Evolutionary conservation across 1,284 basidiomycete species (phyloP).

Genomic region (Rhodotorula sp.): DNA sequence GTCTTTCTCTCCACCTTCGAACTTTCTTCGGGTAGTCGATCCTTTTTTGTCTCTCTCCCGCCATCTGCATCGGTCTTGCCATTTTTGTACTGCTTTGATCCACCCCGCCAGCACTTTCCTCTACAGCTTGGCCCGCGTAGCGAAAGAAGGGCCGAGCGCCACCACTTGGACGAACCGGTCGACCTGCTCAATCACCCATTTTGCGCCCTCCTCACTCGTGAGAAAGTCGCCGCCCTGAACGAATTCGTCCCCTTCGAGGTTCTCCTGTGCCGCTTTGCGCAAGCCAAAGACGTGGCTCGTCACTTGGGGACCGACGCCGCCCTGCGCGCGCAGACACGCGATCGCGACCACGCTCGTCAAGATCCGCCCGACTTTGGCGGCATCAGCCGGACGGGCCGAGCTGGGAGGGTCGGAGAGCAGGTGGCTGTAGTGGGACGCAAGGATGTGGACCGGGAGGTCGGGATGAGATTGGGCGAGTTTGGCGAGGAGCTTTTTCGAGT

Average conservation of each 20-base stretch:
- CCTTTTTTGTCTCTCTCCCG: conserved; percentile 10
- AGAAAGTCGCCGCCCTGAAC: conserved; percentile 68
- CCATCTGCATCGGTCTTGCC: neutral
- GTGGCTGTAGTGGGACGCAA: conserved; percentile 81
- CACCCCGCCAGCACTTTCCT: conserved; percentile 22
- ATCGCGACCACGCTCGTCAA: conserved; percentile 85
- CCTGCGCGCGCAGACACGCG: conserved; percentile 80
- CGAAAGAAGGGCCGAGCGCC: conserved; percentile 49
- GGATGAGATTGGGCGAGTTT: conserved; percentile 77
- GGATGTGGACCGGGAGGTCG: conserved; percentile 75
- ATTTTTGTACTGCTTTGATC: neutral
- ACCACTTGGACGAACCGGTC: conserved; percentile 75
- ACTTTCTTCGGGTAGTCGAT: conserved; percentile 8
- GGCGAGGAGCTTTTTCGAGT: conserved; percentile 79
- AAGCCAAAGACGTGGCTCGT: conserved; percentile 90
- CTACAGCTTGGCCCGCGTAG: conserved; percentile 62
- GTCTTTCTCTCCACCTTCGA: neutral
- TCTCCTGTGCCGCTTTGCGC: conserved; percentile 44
- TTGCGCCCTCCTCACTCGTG: conserved; percentile 80
- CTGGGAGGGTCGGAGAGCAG: conserved; percentile 63
- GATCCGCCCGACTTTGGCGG: conserved; percentile 56
- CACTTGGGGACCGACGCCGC: conserved; percentile 84
- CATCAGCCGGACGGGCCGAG: conserved; percentile 49
- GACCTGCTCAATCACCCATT: conserved; percentile 85
- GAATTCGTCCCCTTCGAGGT: conserved; percentile 56